Percentiles rank a stretch among this genome's conserved stretches.
Evolutionary conservation across 495 filamentous ascomycete genomes (phyloP).

Genomic region (Penicillium lagena): DNA sequence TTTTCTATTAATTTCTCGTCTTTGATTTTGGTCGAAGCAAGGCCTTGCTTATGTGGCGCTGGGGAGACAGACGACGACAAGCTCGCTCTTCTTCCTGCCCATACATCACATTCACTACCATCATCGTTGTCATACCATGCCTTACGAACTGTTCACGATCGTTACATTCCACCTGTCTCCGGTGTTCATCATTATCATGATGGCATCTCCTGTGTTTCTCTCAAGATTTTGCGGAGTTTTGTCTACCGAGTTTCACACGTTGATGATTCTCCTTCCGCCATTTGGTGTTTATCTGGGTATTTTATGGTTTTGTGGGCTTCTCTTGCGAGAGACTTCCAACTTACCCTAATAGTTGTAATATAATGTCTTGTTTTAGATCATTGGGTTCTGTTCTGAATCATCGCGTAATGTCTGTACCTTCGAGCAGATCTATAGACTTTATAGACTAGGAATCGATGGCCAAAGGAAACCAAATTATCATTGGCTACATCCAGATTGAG

Average conservation of each 20-base stretch:
- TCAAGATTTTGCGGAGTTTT: conserved; percentile 2
- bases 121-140: not conserved
- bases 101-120: too few species aligned
- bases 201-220: not conserved
- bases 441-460: too few species aligned
- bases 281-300: not conserved
- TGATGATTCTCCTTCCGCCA: conserved; percentile 2
- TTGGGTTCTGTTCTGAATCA: too few species aligned
- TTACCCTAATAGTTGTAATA: conserved; percentile 22
- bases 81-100: too few species aligned
- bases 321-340: not conserved
- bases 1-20: not conserved
- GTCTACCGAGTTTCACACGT: conserved; percentile 10
- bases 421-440: too few species aligned
- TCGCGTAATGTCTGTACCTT: too few species aligned
- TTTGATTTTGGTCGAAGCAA: too few species aligned
- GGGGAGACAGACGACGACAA: too few species aligned
- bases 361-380: conserved; percentile 8
- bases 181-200: not conserved
- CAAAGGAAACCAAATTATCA: conserved; percentile 8
- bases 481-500: conserved; percentile 2
- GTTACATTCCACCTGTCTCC: conserved; percentile 3
- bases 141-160: conserved; percentile 22
- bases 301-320: not conserved
- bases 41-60: not conserved